Conservation (phyloP, 2,329 filamentous ascomycete species). For the Capronia coronata region DNA sequence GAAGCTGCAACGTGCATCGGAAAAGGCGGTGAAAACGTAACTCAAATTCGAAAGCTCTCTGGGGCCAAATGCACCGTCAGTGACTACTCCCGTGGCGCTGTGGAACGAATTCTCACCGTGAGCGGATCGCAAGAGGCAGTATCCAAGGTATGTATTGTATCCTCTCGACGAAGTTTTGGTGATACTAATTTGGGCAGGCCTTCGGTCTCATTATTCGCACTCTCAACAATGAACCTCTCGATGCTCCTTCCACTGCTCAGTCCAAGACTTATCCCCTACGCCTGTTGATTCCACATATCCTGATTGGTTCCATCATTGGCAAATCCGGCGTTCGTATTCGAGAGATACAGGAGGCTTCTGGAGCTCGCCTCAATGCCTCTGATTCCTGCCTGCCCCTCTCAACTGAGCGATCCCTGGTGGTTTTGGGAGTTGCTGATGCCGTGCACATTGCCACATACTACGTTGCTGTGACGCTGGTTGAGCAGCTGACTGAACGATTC, state of each 20-base stretch:
- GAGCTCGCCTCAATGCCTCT: slow-evolving; percentile 91
- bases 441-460: slow-evolving; percentile 99
- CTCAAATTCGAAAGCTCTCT: slow-evolving; percentile 88
- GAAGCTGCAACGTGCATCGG: slow-evolving; percentile 97
- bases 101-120: slow-evolving; percentile 95
- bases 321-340: slow-evolving; percentile 94
- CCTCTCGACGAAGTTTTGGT: slow-evolving; percentile 19
- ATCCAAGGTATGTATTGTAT: slow-evolving; percentile 65
- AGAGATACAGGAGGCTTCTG: slow-evolving; percentile 96
- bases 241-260: slow-evolving; percentile 78
- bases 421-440: slow-evolving; percentile 94
- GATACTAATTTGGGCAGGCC: slow-evolving; percentile 53
- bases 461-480: slow-evolving; percentile 92
- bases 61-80: slow-evolving; percentile 98
- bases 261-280: slow-evolving; percentile 97
- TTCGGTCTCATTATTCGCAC: slow-evolving; percentile 98
- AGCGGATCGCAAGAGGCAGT: slow-evolving; percentile 94
- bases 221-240: slow-evolving; percentile 90
- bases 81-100: slow-evolving; percentile 93
- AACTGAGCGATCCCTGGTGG: slow-evolving; percentile 93
- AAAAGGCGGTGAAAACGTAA: slow-evolving; percentile 97
- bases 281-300: slow-evolving; percentile 88
- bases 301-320: slow-evolving; percentile 97
- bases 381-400: slow-evolving; percentile 91
- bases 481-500: slow-evolving; percentile 94